phyloP scores from a whole-genome alignment of 1,139 yeast genomes.

The Pichia norvegensis region DNA sequence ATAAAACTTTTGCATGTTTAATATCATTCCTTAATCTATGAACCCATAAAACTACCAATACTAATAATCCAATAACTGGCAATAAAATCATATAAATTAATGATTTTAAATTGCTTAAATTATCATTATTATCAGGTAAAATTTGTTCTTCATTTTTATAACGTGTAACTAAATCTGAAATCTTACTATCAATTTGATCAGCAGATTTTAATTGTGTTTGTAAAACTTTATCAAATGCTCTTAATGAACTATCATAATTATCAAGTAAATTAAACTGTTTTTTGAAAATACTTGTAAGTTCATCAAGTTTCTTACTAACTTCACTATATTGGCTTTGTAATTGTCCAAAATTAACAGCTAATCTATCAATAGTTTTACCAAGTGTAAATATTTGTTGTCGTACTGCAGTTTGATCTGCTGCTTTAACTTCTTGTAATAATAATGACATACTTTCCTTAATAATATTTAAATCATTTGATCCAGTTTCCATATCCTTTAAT shows the following conservation, averaged over 20 bases:
- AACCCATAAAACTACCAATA: constrained; percentile 35
- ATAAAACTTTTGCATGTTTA: constrained; percentile 45
- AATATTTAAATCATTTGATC: background rate
- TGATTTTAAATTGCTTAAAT: constrained; percentile 4
- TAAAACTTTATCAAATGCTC: constrained; percentile 18
- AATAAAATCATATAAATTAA: constrained; percentile 29
- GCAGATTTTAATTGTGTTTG: constrained; percentile 22
- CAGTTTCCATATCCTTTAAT: background rate
- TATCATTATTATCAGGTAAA: background rate
- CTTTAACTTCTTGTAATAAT: constrained; percentile 1
- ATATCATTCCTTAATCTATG: constrained; percentile 46
- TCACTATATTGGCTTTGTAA: constrained; percentile 15
- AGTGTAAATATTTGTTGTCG: constrained; percentile 21
- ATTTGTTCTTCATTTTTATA: constrained; percentile 5
- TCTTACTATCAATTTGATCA: constrained; percentile 16
- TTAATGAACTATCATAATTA: constrained; percentile 18
- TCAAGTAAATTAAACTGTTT: constrained; percentile 21
- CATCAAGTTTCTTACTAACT: constrained; percentile 17
- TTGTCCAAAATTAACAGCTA: constrained; percentile 15
- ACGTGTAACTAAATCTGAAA: constrained; percentile 16
- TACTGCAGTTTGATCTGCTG: constrained; percentile 7
- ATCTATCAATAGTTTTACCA: constrained; percentile 16
- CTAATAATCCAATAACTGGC: constrained; percentile 35
- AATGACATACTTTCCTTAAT: constrained; percentile 2
- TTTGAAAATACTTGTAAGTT: constrained; percentile 14